Conservation (phyloP, 78 protist species). For the Dictyostelium citrinum region DNA sequence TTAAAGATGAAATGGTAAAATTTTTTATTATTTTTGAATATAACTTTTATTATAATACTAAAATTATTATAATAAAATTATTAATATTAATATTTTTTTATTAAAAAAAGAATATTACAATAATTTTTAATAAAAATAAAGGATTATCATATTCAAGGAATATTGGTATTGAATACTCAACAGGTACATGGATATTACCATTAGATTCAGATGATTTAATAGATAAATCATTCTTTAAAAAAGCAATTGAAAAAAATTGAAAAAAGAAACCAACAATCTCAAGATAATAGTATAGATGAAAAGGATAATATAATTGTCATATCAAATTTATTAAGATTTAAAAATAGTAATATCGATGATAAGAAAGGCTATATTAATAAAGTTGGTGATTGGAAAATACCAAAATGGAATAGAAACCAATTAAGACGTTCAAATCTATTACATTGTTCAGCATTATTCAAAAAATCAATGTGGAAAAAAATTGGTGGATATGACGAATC, state of each 20-base stretch:
- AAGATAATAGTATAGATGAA: neutral
- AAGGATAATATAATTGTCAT: neutral
- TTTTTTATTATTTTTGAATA: too few species aligned
- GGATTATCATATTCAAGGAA: conserved; percentile 44
- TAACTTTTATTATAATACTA: too few species aligned
- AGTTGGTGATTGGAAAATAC: conserved; percentile 37
- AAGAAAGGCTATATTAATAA: neutral
- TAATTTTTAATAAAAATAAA: conserved; percentile 18
- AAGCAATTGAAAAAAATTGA: neutral
- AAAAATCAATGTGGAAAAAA: conserved; percentile 8
- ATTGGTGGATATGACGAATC: conserved; percentile 19
- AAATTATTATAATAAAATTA: neutral
- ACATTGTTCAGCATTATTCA: conserved; percentile 33
- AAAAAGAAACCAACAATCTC: neutral
- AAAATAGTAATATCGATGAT: neutral
- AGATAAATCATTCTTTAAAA: neutral
- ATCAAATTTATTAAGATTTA: conserved; percentile 20
- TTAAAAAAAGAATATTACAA: neutral
- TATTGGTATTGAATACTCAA: conserved; percentile 8
- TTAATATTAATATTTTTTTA: too few species aligned
- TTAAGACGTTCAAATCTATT: neutral
- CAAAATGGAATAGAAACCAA: neutral
- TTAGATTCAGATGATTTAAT: conserved; percentile 59
- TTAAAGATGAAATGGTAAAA: neutral
- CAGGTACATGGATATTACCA: conserved; percentile 48